Base-by-base conservation (phyloP, 805 yeast genomes). In the Brettanomyces naardenensis region DNA sequence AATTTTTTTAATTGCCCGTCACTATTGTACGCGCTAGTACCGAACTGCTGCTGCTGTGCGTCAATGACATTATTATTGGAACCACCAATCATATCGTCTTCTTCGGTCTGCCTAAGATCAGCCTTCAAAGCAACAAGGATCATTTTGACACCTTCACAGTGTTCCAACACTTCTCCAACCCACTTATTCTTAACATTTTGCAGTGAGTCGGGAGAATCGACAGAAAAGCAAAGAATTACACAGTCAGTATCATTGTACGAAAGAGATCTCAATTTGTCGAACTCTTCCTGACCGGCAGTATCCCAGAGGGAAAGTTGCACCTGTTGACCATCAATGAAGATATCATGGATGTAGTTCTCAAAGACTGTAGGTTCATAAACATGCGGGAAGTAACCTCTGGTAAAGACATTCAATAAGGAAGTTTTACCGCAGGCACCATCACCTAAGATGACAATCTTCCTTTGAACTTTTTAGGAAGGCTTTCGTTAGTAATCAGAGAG, bases 361-460 rank as follows among this genome's bases (percentile, higher is more conserved):
- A 92, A 90, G 28, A 90, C 97, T 1, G 98, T 90, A 19, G 98
- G 98, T 56, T 89, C 98, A 61, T 90, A 90, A 17, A 90, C 97
- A 58, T 92, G 96, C 6, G 97, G 97, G 66, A 90, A 90, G 61
- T 90, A 92, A 2, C 98, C 98, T 50, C 96, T 70, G 5, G 98
- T 92, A 65, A 90, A 92, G 45, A 92, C 96, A 58, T 90, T 92
- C 54, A 90, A 69, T 38, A 92, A 69, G 9, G 97, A 89, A 2
- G 98, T 90, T 60, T 90, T 90, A 62, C 98, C 98, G 67, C 97
- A 90, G 18, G 97, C 97, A 75, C 97, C 97, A 64, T 90, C 97
- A 36, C 97, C 97, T 20, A 90, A 68, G 44, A 89, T 89, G 51
- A 89, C 97, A 38, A 89, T 87, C 59, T 89, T 89, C 51, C 96